These are phyloP conservation scores for Eutypa lata DNA, from an alignment of 2,329 filamentous ascomycete species.

Conservation along the genomic window DNA sequence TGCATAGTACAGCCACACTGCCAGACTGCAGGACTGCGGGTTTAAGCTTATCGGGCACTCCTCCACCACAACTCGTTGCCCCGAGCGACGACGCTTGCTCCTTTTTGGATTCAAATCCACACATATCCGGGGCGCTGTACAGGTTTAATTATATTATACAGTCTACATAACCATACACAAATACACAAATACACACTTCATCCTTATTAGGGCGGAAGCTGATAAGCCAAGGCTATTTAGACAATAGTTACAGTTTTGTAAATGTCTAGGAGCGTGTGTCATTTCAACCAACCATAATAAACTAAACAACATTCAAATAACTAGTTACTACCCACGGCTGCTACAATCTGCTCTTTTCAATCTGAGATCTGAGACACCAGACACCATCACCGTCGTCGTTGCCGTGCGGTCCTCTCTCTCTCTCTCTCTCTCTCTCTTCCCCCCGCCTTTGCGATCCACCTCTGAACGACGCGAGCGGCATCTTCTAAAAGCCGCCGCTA, in stretches of 20 bases:
- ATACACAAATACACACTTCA: not conserved
- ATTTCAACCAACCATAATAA: not conserved
- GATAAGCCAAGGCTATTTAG: not conserved
- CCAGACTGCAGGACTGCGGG: too few relatives aligned
- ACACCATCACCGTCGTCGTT: not conserved
- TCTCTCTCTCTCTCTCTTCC: not conserved
- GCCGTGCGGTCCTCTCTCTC: too few relatives aligned
- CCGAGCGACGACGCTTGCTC: not conserved
- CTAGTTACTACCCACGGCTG: not conserved
- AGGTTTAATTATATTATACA: not conserved
- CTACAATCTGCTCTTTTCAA: not conserved
- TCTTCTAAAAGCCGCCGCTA: conserved; percentile 1
- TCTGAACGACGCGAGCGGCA: not conserved
- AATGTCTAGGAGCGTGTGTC: not conserved
- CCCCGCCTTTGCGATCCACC: not conserved
- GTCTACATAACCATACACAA: not conserved
- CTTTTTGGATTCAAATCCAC: not conserved
- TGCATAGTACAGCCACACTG: too few relatives aligned
- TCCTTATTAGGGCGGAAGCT: not conserved
- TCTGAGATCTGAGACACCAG: too few relatives aligned
- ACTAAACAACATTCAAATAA: not conserved
- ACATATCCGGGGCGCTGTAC: too few relatives aligned
- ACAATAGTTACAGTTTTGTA: not conserved
- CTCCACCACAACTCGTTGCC: not conserved
- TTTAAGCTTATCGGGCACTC: not conserved